Evolutionary conservation across 2,329 filamentous ascomycete genomes (phyloP).

Genomic region (Aspergillus sclerotialis): DNA sequence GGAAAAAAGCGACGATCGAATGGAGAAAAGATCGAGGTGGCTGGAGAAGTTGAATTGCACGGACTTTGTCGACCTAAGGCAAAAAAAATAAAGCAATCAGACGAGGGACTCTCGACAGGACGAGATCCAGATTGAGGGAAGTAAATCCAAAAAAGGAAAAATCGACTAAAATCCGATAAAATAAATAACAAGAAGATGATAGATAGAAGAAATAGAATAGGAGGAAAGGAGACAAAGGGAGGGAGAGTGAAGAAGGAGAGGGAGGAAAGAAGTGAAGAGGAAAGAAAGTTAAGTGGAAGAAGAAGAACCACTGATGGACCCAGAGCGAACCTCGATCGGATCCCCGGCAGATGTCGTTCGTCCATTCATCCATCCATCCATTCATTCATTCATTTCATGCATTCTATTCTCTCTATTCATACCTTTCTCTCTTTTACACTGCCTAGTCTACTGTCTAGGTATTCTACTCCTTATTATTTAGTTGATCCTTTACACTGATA

Average conservation of each 20-base stretch:
- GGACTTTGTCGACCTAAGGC: conserved; percentile 9
- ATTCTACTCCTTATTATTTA: too few species aligned
- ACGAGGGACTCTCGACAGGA: conserved; percentile 6
- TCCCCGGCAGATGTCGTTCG: too few species aligned
- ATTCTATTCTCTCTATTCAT: too few species aligned
- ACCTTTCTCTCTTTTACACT: too few species aligned
- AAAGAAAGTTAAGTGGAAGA: conserved; percentile 4
- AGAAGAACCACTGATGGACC: conserved; percentile 2
- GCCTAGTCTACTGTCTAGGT: too few species aligned
- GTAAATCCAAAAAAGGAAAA: conserved; percentile 13
- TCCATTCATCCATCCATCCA: too few species aligned
- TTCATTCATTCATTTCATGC: too few species aligned
- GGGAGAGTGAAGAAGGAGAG: conserved; percentile 9
- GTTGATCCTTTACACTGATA: too few species aligned
- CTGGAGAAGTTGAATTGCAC: conserved; percentile 26
- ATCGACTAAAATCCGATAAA: conserved; percentile 12
- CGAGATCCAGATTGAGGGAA: conserved; percentile 14
- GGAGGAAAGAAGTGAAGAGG: conserved; percentile 10
- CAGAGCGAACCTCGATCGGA: conserved; percentile 2
- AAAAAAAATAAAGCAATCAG: neutral
- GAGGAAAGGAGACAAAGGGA: conserved; percentile 10
- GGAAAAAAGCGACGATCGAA: conserved; percentile 20
- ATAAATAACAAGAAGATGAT: conserved; percentile 19
- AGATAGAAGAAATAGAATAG: conserved; percentile 11
- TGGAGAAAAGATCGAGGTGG: conserved; percentile 32